Base-by-base conservation (phyloP, 768 basidiomycete species). In the Podaxis rugospora region DNA sequence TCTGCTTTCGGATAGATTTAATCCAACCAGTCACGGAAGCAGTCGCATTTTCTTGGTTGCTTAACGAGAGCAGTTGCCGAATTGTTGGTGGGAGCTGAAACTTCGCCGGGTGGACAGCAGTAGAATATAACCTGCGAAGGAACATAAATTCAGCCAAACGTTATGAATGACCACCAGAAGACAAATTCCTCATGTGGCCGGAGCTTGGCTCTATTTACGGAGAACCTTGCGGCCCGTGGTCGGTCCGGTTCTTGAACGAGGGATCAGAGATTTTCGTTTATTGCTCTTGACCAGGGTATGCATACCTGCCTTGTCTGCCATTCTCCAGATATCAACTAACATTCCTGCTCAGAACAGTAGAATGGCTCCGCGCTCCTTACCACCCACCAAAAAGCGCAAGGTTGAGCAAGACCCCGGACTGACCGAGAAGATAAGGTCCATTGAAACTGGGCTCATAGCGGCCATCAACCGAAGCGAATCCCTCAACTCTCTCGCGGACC, bases 1-100 rank as follows among this genome's bases (percentile, higher is more conserved):
- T 96, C 75, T 96, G 93, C 44, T 85, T 83, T 44, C 94, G 82
- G 42, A 95, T 82, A 1, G 90, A 92, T 66, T 88, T 89, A 59
- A 98, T 79, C 92, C 93, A 96, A 55, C 92, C 95, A 46, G 86
- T 84, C 9, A 95, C 80, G 16, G 78, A 78, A 0, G 79, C 69
- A 1, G 63, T 51, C 4, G 50, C n/a, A 7, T 32, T 35, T 13
- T 57, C 58, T 21, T 54, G 18, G 53, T 42, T 18, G 13, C 13
- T 51, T 1, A 37, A 32, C 0, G 52, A 59, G 5, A 63, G 42
- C 16, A 65, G 55, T 35, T 63, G 62, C 4, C 57, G 46, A 28
- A 65, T 59, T 10, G 64, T 65, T n/a, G 54, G 64, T 13, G 64
- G 64, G 11, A 65, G 55, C 23, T 56, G 53, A 46, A 59, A 65